phyloP scores from a whole-genome alignment of 345 rosid species.

The Populus pruinosa region DNA sequence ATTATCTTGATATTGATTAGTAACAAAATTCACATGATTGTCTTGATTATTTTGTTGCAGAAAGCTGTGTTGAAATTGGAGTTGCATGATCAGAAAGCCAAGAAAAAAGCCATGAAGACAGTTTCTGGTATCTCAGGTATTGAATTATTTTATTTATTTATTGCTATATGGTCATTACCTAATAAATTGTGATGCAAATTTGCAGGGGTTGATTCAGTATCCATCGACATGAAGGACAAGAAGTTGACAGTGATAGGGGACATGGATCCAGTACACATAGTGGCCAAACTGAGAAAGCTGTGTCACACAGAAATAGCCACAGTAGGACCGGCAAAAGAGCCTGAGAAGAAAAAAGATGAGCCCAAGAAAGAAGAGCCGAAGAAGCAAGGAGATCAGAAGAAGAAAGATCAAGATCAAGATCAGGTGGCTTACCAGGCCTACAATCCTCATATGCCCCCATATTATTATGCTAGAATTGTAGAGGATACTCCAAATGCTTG shows the following conservation, averaged over 20 bases:
- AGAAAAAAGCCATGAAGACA: slow-evolving; percentile 35
- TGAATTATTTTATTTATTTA: too few relatives aligned
- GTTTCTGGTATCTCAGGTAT: slow-evolving; percentile 34
- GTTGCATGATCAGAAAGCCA: slow-evolving; percentile 20
- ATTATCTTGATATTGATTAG: not conserved
- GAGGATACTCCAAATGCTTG: slow-evolving; percentile 7
- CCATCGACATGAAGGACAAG: slow-evolving; percentile 55
- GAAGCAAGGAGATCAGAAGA: slow-evolving; percentile 19
- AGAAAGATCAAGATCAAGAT: too few relatives aligned
- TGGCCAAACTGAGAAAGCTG: slow-evolving; percentile 48
- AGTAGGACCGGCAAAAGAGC: slow-evolving; percentile 61
- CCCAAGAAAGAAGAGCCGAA: slow-evolving; percentile 45
- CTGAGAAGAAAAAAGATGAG: slow-evolving; percentile 54
- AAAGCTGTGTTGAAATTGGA: slow-evolving; percentile 28
- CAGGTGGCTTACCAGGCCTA: too few relatives aligned
- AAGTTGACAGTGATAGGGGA: slow-evolving; percentile 57
- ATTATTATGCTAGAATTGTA: too few relatives aligned
- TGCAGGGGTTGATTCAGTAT: slow-evolving; percentile 50
- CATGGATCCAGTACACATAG: slow-evolving; percentile 42
- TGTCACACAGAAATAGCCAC: slow-evolving; percentile 46
- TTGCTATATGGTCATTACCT: not conserved
- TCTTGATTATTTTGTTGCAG: not conserved
- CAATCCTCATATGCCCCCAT: too few relatives aligned
- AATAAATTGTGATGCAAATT: not conserved
- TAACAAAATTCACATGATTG: not conserved